Evolutionary conservation across 768 basidiomycete genomes (phyloP).

Genomic region (Pleurotus ostreatus): DNA sequence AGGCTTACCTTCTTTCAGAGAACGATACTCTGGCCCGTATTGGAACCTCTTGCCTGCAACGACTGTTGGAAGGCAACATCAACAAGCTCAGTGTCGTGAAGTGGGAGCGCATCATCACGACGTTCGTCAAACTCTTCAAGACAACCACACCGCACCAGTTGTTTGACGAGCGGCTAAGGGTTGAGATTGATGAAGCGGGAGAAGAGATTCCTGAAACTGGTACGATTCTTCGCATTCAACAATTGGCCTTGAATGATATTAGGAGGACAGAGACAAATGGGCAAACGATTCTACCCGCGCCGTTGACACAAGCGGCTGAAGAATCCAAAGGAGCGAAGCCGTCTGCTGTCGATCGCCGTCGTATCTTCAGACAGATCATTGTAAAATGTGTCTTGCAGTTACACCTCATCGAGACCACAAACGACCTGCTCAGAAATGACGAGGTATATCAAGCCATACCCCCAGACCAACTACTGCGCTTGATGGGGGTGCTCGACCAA

Average conservation of each 20-base stretch:
- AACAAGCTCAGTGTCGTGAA: conserved; percentile 75
- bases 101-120: conserved; percentile 90
- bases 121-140: conserved; percentile 94
- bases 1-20: conserved; percentile 46
- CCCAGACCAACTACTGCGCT: conserved; percentile 84
- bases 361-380: conserved; percentile 97
- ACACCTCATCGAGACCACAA: conserved; percentile 94
- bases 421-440: conserved; percentile 89
- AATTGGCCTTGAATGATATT: conserved; percentile 1
- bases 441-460: conserved; percentile 92
- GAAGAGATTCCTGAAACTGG: conserved; percentile 52
- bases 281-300: conserved; percentile 77
- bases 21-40: conserved; percentile 97
- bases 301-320: conserved; percentile 75
- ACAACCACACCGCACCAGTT: conserved; percentile 97
- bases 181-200: conserved; percentile 65
- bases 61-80: conserved; percentile 90
- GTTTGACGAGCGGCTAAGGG: conserved; percentile 88
- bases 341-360: conserved; percentile 69
- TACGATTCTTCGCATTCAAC: conserved; percentile 5
- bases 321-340: conserved; percentile 44
- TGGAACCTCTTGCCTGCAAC: conserved; percentile 96
- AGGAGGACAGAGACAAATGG: conserved; percentile 51
- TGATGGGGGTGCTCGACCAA: conserved; percentile 95
- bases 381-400: conserved; percentile 99